Percentiles rank a stretch among this genome's conserved stretches.
phyloP scores from a whole-genome alignment of 306 rosid species.

The Rosa persica region DNA sequence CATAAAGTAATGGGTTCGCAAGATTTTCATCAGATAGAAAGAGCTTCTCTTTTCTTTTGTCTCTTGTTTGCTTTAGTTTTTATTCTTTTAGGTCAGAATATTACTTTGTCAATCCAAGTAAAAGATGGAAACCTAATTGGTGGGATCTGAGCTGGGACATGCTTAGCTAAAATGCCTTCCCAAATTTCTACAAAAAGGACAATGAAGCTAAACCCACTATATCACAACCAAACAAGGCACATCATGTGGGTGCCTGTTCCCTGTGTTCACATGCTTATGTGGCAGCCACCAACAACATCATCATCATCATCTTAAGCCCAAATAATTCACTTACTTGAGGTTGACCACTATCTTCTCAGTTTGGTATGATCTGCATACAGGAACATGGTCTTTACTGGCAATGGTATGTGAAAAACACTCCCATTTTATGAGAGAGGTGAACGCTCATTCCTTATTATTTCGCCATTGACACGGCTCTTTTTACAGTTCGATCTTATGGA shows the following conservation, averaged over 20 bases:
- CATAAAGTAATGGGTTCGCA: slow-evolving; percentile 19
- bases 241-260: slow-evolving; percentile 11
- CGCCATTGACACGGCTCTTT: neutral
- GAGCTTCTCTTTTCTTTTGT: slow-evolving; percentile 10
- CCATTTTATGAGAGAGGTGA: neutral
- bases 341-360: neutral
- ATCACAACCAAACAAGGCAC: slow-evolving; percentile 20
- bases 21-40: slow-evolving; percentile 13
- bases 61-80: neutral
- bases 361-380: slow-evolving; percentile 1
- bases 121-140: neutral
- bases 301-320: neutral
- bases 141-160: slow-evolving; percentile 4
- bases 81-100: slow-evolving; percentile 12
- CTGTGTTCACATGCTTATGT: neutral
- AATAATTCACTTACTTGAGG: neutral
- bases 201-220: neutral
- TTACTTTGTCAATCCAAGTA: neutral
- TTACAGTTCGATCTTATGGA: neutral
- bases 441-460: neutral
- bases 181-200: slow-evolving; percentile 19
- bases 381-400: neutral
- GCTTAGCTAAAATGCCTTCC: slow-evolving; percentile 4
- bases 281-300: neutral
- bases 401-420: neutral